Evolutionary conservation across 768 basidiomycete genomes (phyloP).

Genomic region (Gymnopilus dilepis): DNA sequence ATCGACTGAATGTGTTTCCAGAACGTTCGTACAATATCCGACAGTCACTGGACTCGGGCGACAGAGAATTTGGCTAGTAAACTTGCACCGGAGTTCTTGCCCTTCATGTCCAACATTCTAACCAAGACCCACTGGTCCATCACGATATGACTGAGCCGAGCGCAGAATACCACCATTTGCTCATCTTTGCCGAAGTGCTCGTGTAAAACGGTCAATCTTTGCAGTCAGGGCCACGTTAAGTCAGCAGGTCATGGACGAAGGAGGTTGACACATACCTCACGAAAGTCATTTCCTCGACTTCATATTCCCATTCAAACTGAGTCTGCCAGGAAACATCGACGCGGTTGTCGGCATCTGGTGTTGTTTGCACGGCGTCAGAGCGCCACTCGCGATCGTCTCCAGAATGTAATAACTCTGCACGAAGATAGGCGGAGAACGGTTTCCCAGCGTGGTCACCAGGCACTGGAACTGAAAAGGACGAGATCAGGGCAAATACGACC

Average conservation of each 20-base stretch:
- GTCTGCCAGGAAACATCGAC: conserved; percentile 50
- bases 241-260: not conserved
- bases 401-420: conserved; percentile 50
- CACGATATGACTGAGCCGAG: conserved; percentile 50
- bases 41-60: conserved; percentile 11
- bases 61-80: conserved; percentile 25
- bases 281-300: conserved; percentile 56
- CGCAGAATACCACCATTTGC: conserved; percentile 56
- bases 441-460: conserved; percentile 45
- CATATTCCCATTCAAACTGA: conserved; percentile 54
- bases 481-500: not conserved
- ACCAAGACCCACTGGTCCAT: conserved; percentile 52
- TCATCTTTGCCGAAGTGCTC: conserved; percentile 51
- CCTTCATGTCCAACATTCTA: conserved; percentile 54
- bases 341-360: conserved; percentile 33
- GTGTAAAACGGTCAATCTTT: conserved; percentile 43
- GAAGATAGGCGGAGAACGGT: conserved; percentile 48
- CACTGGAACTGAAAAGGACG: conserved; percentile 45
- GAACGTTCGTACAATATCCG: no score
- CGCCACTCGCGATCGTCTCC: conserved; percentile 46
- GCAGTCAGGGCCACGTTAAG: not conserved
- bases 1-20: no score
- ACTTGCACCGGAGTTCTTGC: conserved; percentile 52
- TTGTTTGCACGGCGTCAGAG: conserved; percentile 44
- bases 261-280: conserved; percentile 43